A percentile compares a stretch with the other conserved stretches of the same genome.
phyloP scores from a whole-genome alignment of 2,329 filamentous ascomycete species.

The Fusarium tjaetaba region DNA sequence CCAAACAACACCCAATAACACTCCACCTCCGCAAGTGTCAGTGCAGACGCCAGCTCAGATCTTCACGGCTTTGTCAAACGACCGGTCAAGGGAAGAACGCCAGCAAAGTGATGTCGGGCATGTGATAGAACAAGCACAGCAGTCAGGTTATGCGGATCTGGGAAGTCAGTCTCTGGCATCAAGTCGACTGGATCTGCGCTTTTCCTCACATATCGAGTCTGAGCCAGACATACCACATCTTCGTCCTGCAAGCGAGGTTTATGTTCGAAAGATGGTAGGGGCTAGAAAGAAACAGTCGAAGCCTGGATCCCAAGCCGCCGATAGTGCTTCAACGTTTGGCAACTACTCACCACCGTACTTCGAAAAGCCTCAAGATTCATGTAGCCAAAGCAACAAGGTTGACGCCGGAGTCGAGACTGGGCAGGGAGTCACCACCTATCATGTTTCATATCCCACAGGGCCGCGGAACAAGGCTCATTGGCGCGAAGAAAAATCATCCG shows the following conservation, averaged over 20 bases:
- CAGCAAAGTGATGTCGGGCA: background rate
- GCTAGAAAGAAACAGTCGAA: background rate
- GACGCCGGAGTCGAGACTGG: background rate
- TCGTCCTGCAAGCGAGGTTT: constrained; percentile 45
- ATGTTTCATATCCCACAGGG: background rate
- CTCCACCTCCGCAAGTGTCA: background rate
- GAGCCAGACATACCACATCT: constrained; percentile 35
- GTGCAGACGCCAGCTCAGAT: background rate
- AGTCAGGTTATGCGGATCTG: background rate
- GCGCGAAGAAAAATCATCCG: constrained; percentile 5
- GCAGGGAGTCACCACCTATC: background rate
- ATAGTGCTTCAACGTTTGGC: background rate
- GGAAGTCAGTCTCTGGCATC: background rate
- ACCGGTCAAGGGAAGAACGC: background rate
- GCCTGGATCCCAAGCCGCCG: background rate
- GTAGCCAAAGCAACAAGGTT: background rate
- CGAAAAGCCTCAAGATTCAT: background rate
- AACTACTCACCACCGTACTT: background rate
- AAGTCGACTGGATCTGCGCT: background rate
- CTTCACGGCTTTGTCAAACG: background rate
- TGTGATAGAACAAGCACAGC: background rate
- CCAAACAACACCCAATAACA: background rate
- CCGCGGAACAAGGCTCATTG: constrained; percentile 1
- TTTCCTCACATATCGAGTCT: background rate
- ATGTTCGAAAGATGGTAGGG: constrained; percentile 38